Base-by-base conservation (phyloP, 345 rosid species). In the Pelargonium nanum region DNA sequence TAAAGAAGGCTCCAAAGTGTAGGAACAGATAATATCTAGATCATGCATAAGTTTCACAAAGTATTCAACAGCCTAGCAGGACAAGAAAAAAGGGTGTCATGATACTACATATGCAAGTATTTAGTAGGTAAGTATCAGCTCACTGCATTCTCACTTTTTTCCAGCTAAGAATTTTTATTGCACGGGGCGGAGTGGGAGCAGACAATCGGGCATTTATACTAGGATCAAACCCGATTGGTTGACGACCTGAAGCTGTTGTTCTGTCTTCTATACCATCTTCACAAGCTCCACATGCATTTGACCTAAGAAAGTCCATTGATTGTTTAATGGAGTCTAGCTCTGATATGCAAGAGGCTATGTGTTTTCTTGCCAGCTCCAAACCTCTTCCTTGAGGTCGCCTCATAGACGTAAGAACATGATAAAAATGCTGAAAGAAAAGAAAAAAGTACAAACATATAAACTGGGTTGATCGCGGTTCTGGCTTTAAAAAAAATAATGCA, bases 351-450 rank as follows among this genome's bases (percentile, higher is more conserved):
- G 84, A 79, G 20, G 80, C 80, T 77, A 90, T 78, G 74, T 94
- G 97, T 66, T 88, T 94, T 75, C 90, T 81, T 7, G 97, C 97
- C 85, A 86, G 74, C 73, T 84, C 95, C 70, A 84, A 68, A 53
- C 99, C 99, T 72, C 90, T 85, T 67, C 97, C 99, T 79, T 94
- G 97, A 60, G 97, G 87, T 66, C 96, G 85, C 80, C 75, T 86
- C 91, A 94, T 82, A 69, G 83, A 81, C 48, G 75, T 71, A 66
- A 94, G 85, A 76, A 86, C 74, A 68, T 89, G 97, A 72, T 80
- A 88, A 80, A 86, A 88, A 72, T 87, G 95, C 99, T 94, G 95
- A 73, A 79, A 73, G 21, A 67, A 57, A 60, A 23, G 53, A 63
- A 72, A 62, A 68, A 24, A 58, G 55, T 60, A 58, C 66, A 21